phyloP scores from a whole-genome alignment of 106 monocot genomes.

The Gastrodia elata region DNA sequence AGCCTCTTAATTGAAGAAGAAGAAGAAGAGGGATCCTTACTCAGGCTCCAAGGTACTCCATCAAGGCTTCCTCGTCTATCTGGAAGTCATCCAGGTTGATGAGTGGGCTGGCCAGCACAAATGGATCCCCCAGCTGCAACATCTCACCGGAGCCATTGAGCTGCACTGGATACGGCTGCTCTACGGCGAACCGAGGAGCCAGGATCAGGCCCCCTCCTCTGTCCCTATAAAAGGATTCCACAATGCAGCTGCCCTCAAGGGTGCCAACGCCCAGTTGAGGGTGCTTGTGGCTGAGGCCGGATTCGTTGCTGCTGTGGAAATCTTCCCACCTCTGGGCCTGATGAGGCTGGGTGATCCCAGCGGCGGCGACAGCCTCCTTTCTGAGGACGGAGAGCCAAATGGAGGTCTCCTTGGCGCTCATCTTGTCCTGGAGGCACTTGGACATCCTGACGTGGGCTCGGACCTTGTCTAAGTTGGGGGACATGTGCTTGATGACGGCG shows the following conservation, averaged over 20 bases:
- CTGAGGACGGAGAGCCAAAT: slow-evolving; percentile 88
- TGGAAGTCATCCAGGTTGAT: slow-evolving; percentile 53
- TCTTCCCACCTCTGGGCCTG: slow-evolving; percentile 43
- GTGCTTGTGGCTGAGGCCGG: slow-evolving; percentile 47
- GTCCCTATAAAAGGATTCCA: slow-evolving; percentile 13
- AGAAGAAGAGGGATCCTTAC: not conserved
- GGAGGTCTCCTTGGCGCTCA: slow-evolving; percentile 89
- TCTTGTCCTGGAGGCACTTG: slow-evolving; percentile 97
- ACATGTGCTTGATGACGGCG: slow-evolving; percentile 93
- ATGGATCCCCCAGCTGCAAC: slow-evolving; percentile 36
- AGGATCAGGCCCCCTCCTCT: too few relatives aligned
- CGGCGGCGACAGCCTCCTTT: slow-evolving; percentile 43
- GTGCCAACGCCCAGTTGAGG: slow-evolving; percentile 13
- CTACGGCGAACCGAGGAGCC: slow-evolving; percentile 34
- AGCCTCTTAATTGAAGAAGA: too few relatives aligned
- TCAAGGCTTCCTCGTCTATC: slow-evolving; percentile 53
- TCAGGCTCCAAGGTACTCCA: slow-evolving; percentile 84
- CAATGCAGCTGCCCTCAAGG: slow-evolving; percentile 12
- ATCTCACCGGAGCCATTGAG: slow-evolving; percentile 36
- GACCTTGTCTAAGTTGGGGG: slow-evolving; percentile 84
- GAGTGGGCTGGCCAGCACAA: slow-evolving; percentile 42
- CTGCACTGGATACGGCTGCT: slow-evolving; percentile 38
- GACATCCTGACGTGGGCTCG: slow-evolving; percentile 72
- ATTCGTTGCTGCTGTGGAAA: slow-evolving; percentile 44
- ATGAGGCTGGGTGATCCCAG: slow-evolving; percentile 26